Evolutionary conservation across 441 rosid species (phyloP).

Genomic region (Euphorbia celastroides): DNA sequence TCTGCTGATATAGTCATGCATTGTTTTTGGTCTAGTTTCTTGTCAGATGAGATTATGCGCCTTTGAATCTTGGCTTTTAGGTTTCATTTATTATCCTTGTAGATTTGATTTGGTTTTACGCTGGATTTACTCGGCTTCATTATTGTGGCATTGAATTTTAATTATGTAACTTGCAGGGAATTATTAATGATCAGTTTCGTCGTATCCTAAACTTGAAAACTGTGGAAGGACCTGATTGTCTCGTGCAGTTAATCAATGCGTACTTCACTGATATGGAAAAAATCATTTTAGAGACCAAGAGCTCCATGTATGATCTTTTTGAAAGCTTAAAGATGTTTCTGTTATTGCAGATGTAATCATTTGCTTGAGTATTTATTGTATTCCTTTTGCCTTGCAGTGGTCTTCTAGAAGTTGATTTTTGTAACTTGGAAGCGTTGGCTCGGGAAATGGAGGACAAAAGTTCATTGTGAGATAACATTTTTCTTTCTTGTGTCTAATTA

Average conservation of each 20-base stretch:
- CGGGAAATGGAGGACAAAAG: slow-evolving; percentile 34
- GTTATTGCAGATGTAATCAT: neutral
- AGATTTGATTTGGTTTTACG: neutral
- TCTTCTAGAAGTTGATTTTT: slow-evolving; percentile 29
- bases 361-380: slow-evolving; percentile 9
- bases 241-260: slow-evolving; percentile 30
- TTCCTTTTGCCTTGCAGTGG: slow-evolving; percentile 27
- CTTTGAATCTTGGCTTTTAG: neutral
- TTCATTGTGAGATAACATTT: slow-evolving; percentile 28
- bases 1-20: neutral
- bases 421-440: slow-evolving; percentile 28
- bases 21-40: neutral
- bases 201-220: slow-evolving; percentile 30
- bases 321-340: neutral
- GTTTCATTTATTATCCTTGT: neutral
- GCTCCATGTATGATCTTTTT: slow-evolving; percentile 22
- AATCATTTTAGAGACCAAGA: slow-evolving; percentile 30
- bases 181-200: slow-evolving; percentile 31
- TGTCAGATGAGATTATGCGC: neutral
- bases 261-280: slow-evolving; percentile 33
- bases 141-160: neutral
- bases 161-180: slow-evolving; percentile 30
- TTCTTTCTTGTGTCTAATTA: neutral
- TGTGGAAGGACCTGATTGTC: slow-evolving; percentile 32
- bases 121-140: neutral